A percentile compares a stretch with the other conserved stretches of the same genome.
Conservation (phyloP, 2,329 filamentous ascomycete species). For the Nemania sp. region DNA sequence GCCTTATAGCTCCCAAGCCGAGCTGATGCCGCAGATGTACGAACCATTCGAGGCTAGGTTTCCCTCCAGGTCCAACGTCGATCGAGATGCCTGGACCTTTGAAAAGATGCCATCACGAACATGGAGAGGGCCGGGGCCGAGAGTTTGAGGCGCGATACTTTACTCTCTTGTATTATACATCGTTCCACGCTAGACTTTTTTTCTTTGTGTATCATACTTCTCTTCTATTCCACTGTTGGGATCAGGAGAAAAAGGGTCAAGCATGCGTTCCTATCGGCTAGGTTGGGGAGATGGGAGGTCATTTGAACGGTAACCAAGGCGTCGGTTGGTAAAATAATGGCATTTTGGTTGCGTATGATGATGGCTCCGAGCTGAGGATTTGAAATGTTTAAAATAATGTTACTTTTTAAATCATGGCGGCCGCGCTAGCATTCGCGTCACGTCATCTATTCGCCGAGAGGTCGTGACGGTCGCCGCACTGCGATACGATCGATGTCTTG, state of each 20-base stretch:
- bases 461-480: no score
- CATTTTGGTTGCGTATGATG: constrained; percentile 9
- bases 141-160: constrained; percentile 8
- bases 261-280: constrained; percentile 5
- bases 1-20: constrained; percentile 45
- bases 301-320: constrained; percentile 8
- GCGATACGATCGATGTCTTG: no score
- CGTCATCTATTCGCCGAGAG: no score
- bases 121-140: constrained; percentile 7
- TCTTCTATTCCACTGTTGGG: not conserved
- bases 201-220: constrained; percentile 15
- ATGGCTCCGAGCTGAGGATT: not conserved
- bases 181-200: not conserved
- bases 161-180: constrained; percentile 14
- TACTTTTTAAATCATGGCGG: not conserved
- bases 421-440: no score
- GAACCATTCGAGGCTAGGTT: constrained; percentile 47
- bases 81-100: constrained; percentile 31
- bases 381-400: not conserved
- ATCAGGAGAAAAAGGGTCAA: not conserved
- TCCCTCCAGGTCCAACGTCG: constrained; percentile 28
- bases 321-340: constrained; percentile 10
- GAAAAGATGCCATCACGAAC: constrained; percentile 33
- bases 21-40: constrained; percentile 46
- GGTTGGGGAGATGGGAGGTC: not conserved